Conservation (phyloP, 2,329 filamentous ascomycete genomes). For the Venturia nashicola region DNA sequence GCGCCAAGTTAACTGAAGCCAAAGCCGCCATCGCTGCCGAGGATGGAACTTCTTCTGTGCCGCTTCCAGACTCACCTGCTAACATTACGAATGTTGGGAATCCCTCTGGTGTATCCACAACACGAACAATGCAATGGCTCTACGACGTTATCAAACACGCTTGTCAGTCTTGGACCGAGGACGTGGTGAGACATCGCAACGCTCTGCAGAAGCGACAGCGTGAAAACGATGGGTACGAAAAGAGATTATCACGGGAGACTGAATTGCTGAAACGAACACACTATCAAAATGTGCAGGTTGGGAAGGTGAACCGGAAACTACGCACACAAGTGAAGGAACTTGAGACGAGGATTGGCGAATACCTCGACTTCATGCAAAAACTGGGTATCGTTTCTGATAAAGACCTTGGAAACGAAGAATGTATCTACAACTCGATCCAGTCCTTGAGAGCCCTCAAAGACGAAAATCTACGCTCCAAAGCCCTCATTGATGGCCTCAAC, state of each 20-base stretch:
- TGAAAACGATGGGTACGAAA: background rate
- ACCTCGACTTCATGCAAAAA: background rate
- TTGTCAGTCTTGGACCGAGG: background rate
- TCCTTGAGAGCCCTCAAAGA: background rate
- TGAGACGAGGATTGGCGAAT: background rate
- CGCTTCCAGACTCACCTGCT: background rate
- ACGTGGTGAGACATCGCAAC: background rate
- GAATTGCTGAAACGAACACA: background rate
- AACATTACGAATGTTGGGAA: background rate
- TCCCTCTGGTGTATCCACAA: background rate
- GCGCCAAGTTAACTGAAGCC: background rate
- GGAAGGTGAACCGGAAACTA: background rate
- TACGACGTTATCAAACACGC: background rate
- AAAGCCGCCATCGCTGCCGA: background rate
- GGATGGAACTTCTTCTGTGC: background rate
- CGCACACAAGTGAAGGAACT: background rate
- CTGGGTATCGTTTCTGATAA: background rate
- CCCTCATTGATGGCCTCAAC: background rate
- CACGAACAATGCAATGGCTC: background rate
- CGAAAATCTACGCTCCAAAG: background rate
- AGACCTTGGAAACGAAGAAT: background rate
- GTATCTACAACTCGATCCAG: background rate
- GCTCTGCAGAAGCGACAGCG: background rate
- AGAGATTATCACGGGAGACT: background rate
- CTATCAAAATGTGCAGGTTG: background rate